Conservation (phyloP, 1,284 basidiomycete genomes). For the Ceratobasidium sp. region DNA sequence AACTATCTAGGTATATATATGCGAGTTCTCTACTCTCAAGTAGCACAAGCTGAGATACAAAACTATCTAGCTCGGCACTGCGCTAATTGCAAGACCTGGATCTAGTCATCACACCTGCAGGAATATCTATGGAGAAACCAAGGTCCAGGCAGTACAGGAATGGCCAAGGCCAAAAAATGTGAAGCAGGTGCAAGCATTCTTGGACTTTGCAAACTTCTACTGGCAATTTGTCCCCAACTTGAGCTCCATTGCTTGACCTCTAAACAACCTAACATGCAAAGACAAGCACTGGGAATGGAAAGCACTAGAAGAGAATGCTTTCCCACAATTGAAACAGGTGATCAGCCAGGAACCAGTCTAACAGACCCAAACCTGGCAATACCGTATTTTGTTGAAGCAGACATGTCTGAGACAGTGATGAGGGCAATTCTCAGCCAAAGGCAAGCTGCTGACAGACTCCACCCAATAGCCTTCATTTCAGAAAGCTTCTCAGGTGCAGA, state of each 20-base stretch:
- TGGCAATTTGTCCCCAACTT: conserved; percentile 47
- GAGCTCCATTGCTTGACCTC: conserved; percentile 44
- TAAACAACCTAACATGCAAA: conserved; percentile 44
- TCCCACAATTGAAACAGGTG: conserved; percentile 3
- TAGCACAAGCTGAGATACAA: too few relatives aligned
- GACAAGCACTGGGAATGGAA: conserved; percentile 26
- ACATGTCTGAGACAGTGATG: neutral
- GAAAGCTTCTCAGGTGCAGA: conserved; percentile 43
- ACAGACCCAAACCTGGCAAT: neutral
- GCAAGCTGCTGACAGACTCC: conserved; percentile 37
- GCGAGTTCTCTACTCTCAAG: too few relatives aligned
- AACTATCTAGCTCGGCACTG: too few relatives aligned
- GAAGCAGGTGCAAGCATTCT: conserved; percentile 45
- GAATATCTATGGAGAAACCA: conserved; percentile 44
- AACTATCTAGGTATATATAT: too few relatives aligned
- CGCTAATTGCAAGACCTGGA: too few relatives aligned
- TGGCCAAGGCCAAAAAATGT: conserved; percentile 47
- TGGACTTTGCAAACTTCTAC: conserved; percentile 50
- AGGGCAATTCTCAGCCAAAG: conserved; percentile 40
- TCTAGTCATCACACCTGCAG: too few relatives aligned
- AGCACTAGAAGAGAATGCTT: neutral
- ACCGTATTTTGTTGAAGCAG: conserved; percentile 3
- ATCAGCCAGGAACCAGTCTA: conserved; percentile 9
- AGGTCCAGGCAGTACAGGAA: conserved; percentile 44
- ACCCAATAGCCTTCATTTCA: conserved; percentile 42